Evolutionary conservation across 208 protist genomes (phyloP).

Genomic region (Wallacemonas rigidus): DNA sequence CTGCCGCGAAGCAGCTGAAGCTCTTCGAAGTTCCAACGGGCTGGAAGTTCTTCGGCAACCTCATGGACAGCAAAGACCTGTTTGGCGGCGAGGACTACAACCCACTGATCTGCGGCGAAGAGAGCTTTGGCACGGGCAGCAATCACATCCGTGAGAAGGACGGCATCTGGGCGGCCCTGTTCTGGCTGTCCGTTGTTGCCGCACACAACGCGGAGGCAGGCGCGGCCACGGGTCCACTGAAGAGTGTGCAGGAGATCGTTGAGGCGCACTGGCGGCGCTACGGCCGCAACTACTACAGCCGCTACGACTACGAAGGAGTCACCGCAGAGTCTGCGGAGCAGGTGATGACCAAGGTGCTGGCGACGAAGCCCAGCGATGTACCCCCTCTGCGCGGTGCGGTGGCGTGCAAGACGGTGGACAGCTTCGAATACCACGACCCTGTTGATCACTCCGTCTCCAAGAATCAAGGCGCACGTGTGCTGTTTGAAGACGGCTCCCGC

Average conservation of each 20-base stretch:
- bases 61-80: constrained; percentile 94
- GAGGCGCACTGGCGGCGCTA: constrained; percentile 94
- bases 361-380: constrained; percentile 31
- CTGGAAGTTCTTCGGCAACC: constrained; percentile 99
- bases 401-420: constrained; percentile 82
- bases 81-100: constrained; percentile 67
- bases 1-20: constrained; percentile 53
- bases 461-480: constrained; percentile 94
- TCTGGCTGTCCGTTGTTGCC: constrained; percentile 96
- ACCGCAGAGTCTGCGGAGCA: constrained; percentile 72
- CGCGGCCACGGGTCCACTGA: constrained; percentile 43
- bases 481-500: constrained; percentile 95
- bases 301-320: constrained; percentile 98
- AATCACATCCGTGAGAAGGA: constrained; percentile 99
- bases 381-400: constrained; percentile 36
- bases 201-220: constrained; percentile 26
- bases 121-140: constrained; percentile 98
- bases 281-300: constrained; percentile 97
- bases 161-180: constrained; percentile 97
- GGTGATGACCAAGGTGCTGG: constrained; percentile 82
- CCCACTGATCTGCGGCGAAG: constrained; percentile 97
- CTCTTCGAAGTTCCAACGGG: constrained; percentile 95
- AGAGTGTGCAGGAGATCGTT: constrained; percentile 91
- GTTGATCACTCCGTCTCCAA: constrained; percentile 90
- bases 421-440: constrained; percentile 97